Percentiles rank a stretch among this genome's conserved stretches.
phyloP scores from a whole-genome alignment of 2,329 filamentous ascomycete species.

The Exophiala phaeomuriformis region DNA sequence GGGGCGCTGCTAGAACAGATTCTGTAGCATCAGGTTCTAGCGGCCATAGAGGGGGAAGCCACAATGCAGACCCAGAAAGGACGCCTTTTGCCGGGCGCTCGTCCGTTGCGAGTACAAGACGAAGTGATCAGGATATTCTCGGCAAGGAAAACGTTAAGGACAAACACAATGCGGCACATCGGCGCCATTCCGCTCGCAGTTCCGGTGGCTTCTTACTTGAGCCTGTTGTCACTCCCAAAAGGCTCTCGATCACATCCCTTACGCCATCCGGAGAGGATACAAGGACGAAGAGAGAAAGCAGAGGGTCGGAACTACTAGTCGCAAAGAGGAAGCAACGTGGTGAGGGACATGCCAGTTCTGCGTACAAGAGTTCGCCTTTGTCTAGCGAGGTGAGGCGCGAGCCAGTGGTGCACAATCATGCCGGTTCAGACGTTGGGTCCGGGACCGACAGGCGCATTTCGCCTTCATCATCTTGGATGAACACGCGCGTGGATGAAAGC shows the following conservation, averaged over 20 bases:
- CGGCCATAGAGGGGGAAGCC: slow-evolving; percentile 9
- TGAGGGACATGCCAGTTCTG: slow-evolving; percentile 32
- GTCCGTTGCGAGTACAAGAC: slow-evolving; percentile 6
- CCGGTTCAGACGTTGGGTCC: slow-evolving; percentile 2
- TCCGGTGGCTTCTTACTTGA: slow-evolving; percentile 44
- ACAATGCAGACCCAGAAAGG: slow-evolving; percentile 3
- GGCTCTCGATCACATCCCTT: slow-evolving; percentile 28
- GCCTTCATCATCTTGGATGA: slow-evolving; percentile 10
- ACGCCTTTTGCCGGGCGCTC: slow-evolving; percentile 3
- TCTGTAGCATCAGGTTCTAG: slow-evolving; percentile 11
- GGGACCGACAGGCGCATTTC: slow-evolving; percentile 14
- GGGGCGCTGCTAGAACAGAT: slow-evolving; percentile 10
- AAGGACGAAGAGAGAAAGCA: slow-evolving; percentile 37
- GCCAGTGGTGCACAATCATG: slow-evolving; percentile 14
- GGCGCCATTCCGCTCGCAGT: slow-evolving; percentile 9
- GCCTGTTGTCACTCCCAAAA: slow-evolving; percentile 32
- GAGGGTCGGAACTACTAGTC: slow-evolving; percentile 31
- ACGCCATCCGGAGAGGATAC: slow-evolving; percentile 29
- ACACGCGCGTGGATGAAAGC: slow-evolving; percentile 3
- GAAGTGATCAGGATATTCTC: slow-evolving; percentile 6
- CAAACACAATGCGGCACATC: slow-evolving; percentile 8
- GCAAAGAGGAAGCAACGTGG: slow-evolving; percentile 35
- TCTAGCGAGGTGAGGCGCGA: slow-evolving; percentile 27
- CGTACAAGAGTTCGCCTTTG: slow-evolving; percentile 31
- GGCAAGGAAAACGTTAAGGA: slow-evolving; percentile 10